Evolutionary conservation across 108 stramenopile species (phyloP).

Genomic region (Fistulifera solaris): DNA sequence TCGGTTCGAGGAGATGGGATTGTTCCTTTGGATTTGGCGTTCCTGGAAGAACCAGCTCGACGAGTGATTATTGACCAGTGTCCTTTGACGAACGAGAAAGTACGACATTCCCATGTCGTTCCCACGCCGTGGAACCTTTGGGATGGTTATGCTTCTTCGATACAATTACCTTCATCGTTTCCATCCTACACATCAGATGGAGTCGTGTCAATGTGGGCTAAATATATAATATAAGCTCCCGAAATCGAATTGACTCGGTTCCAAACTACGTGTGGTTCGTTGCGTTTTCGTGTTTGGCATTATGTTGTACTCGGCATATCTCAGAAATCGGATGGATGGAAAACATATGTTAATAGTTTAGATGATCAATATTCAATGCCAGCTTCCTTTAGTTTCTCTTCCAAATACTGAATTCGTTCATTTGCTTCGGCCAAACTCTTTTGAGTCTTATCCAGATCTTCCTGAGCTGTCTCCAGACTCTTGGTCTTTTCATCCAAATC

Average conservation of each 20-base stretch:
- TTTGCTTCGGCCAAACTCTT: too few species aligned
- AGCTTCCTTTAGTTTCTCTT: slow-evolving; percentile 57
- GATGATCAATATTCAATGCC: slow-evolving; percentile 26
- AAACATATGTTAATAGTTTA: too few species aligned
- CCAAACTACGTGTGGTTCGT: too few species aligned
- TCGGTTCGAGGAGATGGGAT: slow-evolving; percentile 60
- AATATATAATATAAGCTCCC: slow-evolving; percentile 37
- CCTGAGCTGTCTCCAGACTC: too few species aligned
- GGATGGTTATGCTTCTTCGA: slow-evolving; percentile 53
- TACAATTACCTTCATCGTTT: slow-evolving; percentile 31
- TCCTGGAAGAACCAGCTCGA: slow-evolving; percentile 54
- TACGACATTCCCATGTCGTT: slow-evolving; percentile 66
- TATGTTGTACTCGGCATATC: too few species aligned
- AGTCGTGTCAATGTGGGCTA: slow-evolving; percentile 51
- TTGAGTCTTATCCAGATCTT: too few species aligned
- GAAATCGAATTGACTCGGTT: too few species aligned
- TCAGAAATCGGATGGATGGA: too few species aligned
- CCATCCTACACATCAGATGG: slow-evolving; percentile 50
- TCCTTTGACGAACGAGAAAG: slow-evolving; percentile 24
- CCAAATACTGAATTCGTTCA: slow-evolving; percentile 65
- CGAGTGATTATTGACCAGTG: slow-evolving; percentile 47
- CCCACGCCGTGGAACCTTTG: slow-evolving; percentile 73
- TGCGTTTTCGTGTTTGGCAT: too few species aligned
- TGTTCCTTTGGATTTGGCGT: slow-evolving; percentile 56
- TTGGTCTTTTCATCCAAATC: too few species aligned